phyloP scores from a whole-genome alignment of 305 asterid genomes.

The Solanum hybrid region DNA sequence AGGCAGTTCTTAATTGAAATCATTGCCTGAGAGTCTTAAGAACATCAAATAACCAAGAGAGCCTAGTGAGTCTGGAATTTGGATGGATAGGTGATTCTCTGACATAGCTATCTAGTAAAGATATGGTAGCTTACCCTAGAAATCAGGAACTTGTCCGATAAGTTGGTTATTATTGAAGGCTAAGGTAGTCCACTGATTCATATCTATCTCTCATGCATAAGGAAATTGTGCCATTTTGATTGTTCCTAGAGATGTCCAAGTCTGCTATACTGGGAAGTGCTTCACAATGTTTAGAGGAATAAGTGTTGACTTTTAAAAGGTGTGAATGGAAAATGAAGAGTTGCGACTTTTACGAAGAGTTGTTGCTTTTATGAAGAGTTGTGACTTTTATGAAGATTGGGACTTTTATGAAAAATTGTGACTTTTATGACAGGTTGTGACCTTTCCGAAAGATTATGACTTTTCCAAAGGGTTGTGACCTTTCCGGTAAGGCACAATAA shows the following conservation, averaged over 20 bases:
- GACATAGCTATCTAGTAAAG: slow-evolving; percentile 22
- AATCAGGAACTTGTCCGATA: slow-evolving; percentile 15
- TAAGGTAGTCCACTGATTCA: slow-evolving; percentile 3
- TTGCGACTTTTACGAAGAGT: no score
- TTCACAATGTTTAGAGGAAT: slow-evolving; percentile 15
- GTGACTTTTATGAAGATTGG: no score
- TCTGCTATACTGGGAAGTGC: slow-evolving; percentile 7
- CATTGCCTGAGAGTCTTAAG: slow-evolving; percentile 17
- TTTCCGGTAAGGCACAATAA: no score
- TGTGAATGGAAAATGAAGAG: no score
- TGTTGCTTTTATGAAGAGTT: no score
- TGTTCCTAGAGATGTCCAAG: slow-evolving; percentile 20
- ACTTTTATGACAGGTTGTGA: no score
- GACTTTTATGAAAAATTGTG: no score
- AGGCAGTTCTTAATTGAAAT: slow-evolving; percentile 16
- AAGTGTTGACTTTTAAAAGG: no score
- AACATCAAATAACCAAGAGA: background rate
- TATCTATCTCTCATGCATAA: slow-evolving; percentile 2
- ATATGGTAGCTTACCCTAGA: slow-evolving; percentile 11
- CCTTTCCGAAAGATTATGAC: no score
- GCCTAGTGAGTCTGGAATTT: slow-evolving; percentile 18
- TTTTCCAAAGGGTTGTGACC: no score
- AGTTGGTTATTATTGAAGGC: slow-evolving; percentile 16
- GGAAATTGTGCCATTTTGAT: slow-evolving; percentile 20
- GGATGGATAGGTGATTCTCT: slow-evolving; percentile 8